These are phyloP conservation scores for Sanghuangporus sanghuang DNA, from an alignment of 1,284 basidiomycete species.

Conservation along the genomic window DNA sequence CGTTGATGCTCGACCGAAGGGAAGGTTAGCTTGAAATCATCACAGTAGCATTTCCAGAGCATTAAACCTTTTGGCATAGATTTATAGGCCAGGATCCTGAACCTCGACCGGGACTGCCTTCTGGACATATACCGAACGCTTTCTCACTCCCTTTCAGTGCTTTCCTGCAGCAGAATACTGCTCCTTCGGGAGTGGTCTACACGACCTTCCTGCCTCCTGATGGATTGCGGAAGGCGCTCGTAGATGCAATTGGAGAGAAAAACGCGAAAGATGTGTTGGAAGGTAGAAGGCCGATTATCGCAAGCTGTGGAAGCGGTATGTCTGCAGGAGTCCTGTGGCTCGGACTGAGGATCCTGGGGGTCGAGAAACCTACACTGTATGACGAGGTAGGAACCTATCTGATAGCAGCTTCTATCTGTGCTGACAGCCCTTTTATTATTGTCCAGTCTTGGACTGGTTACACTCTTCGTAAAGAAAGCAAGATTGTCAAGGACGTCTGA, in stretches of 20 bases:
- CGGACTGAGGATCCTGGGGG: conserved; percentile 67
- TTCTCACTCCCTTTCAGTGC: conserved; percentile 79
- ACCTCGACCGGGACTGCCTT: conserved; percentile 82
- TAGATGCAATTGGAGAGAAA: conserved; percentile 53
- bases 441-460: conserved; percentile 82
- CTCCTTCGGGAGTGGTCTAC: conserved; percentile 43
- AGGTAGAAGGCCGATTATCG: conserved; percentile 57
- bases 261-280: conserved; percentile 49
- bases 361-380: conserved; percentile 61
- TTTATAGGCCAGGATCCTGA: conserved; percentile 83
- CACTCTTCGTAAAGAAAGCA: conserved; percentile 58
- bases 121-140: conserved; percentile 91
- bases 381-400: conserved; percentile 62
- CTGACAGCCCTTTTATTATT: conserved; percentile 3
- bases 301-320: conserved; percentile 93
- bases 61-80: conserved; percentile 33
- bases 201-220: conserved; percentile 55
- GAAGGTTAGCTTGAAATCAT: conserved; percentile 46
- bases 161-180: conserved; percentile 58
- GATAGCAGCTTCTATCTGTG: not conserved
- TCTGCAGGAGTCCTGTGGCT: conserved; percentile 93
- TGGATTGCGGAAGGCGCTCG: conserved; percentile 58
- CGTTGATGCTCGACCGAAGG: conserved; percentile 81
- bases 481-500: conserved; percentile 42
- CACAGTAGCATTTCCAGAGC: not conserved